A percentile compares a stretch with the other conserved stretches of the same genome.
Evolutionary conservation across 768 basidiomycete species (phyloP).

Genomic region (Suillus sp.): DNA sequence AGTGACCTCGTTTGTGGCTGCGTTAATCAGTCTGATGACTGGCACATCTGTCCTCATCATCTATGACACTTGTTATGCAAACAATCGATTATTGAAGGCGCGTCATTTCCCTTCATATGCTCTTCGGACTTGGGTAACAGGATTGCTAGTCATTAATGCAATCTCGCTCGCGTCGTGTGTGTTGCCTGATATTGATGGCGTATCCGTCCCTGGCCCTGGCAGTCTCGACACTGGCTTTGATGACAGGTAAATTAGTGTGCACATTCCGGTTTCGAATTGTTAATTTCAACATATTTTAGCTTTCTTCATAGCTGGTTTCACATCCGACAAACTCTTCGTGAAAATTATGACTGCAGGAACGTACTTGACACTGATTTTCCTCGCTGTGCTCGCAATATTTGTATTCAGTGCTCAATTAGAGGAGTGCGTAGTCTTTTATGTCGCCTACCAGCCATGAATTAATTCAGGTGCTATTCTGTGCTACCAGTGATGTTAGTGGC

Average conservation of each 20-base stretch:
- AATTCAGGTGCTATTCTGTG: background rate
- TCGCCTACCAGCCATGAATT: background rate
- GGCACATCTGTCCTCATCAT: slow-evolving; percentile 6
- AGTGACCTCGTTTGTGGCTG: background rate
- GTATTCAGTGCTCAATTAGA: background rate
- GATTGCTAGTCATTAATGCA: background rate
- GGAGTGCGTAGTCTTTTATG: background rate
- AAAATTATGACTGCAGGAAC: background rate
- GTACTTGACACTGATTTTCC: background rate
- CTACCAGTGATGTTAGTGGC: background rate
- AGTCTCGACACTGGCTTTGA: background rate
- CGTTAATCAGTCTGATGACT: slow-evolving; percentile 1
- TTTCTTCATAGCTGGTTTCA: slow-evolving; percentile 5
- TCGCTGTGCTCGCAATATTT: background rate
- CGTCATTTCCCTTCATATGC: background rate
- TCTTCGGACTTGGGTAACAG: background rate
- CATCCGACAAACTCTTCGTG: background rate
- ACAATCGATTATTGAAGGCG: background rate
- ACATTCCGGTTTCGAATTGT: background rate
- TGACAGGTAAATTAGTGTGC: background rate
- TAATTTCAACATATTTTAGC: background rate
- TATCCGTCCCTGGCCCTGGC: slow-evolving; percentile 2
- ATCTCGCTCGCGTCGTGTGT: background rate
- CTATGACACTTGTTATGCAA: slow-evolving; percentile 3
- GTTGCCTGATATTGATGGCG: slow-evolving; percentile 4